Percentiles rank a stretch among this genome's conserved stretches.
Conservation (phyloP, 805 yeast species). For the Pichia occidentalis region DNA sequence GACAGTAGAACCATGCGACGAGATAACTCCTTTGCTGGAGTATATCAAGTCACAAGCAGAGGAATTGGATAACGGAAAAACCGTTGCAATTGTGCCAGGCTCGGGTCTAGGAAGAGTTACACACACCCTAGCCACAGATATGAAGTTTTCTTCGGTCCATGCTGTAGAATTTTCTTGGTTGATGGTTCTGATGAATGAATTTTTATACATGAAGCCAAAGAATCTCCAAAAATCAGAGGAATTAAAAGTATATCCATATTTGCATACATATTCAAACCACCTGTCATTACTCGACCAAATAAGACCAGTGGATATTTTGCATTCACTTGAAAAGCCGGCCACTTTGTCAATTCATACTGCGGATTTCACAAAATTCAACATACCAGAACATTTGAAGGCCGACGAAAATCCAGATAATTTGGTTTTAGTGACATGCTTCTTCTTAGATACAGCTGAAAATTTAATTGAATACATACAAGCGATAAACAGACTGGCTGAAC, state of each 20-base stretch:
- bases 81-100: constrained; percentile 73
- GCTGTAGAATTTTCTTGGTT: constrained; percentile 71
- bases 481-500: constrained; percentile 39
- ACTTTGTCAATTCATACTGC: constrained; percentile 46
- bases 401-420: constrained; percentile 34
- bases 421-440: constrained; percentile 63
- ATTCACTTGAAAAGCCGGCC: constrained; percentile 33
- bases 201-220: constrained; percentile 34
- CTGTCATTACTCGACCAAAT: constrained; percentile 41
- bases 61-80: constrained; percentile 24
- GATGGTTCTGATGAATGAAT: constrained; percentile 67
- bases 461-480: constrained; percentile 66
- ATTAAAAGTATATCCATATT: constrained; percentile 38
- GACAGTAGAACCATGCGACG: constrained; percentile 42
- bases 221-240: constrained; percentile 15
- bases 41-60: constrained; percentile 43
- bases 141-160: constrained; percentile 41
- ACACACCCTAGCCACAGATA: constrained; percentile 42
- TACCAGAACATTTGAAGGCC: constrained; percentile 19
- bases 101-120: constrained; percentile 80
- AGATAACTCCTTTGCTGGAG: constrained; percentile 45
- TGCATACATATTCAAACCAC: constrained; percentile 69
- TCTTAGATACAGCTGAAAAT: constrained; percentile 90
- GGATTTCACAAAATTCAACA: constrained; percentile 55
- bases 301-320: constrained; percentile 34